Base-by-base conservation (phyloP, 2,329 filamentous ascomycete genomes). In the Cladosporium sp. region DNA sequence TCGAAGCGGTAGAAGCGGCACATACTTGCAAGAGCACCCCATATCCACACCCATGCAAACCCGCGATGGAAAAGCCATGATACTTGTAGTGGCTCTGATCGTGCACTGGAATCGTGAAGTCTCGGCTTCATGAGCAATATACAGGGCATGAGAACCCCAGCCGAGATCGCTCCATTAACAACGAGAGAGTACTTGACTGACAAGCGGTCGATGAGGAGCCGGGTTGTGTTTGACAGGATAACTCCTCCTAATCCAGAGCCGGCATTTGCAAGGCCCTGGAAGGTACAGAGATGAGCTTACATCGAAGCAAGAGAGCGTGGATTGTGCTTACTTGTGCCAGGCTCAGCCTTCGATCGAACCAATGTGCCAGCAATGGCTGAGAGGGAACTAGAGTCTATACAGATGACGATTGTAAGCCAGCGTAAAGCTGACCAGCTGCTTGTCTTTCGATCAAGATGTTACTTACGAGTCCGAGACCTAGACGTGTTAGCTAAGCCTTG, bases 21-120 rank as follows among this genome's bases (percentile, higher is more conserved):
- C 60, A 18, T 56, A 63, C 60, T 63, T 23, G 60, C 60, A 10
- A 63, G 49, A 28, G 49, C 49, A 23, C 60, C 60, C 60, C 60
- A 63, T 2, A 63, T 30, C 49, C 60, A 63, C 6, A 63, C 60
- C 60, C 60, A 63, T 1, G 46, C 6, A 25, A 63, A 63, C 5
- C 60, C 60, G 7, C 60, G 34, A n/a, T 63, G 60, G 5, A 63
- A 18, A 14, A 63, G 21, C 60, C 60, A 63, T 7, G 60, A 63
- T 1, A 56, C 16, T n/a, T 63, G 60, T n/a, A 63, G 46, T 21
- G 60, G 60, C 34, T 63, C 49, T 7, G 49, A 63, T 16, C 32
- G 16, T 25, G 49, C 49, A 23, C 34, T 49, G 14, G 32, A 21
- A 2, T 25, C 25, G 10, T 43, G 30, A 11, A 28, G 25, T 56